Base-by-base conservation (phyloP, 768 basidiomycete species). In the Lentinula aciculospora region DNA sequence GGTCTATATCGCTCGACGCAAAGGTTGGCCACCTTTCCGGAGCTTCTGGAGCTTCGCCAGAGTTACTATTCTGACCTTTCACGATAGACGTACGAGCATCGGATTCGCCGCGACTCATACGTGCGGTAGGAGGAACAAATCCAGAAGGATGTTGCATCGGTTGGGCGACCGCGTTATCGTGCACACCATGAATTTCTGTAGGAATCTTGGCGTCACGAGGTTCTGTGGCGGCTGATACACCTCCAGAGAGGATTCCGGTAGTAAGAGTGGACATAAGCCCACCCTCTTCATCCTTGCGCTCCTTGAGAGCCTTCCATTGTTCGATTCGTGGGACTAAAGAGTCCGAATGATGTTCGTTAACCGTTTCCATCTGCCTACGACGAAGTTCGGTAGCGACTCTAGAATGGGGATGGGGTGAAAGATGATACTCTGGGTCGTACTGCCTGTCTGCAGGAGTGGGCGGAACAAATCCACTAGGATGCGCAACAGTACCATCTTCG, bases 381-480 rank as follows among this genome's bases (percentile, higher is more conserved):
- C 58, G 58, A n/a, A 42, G 29, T 32, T 54, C 39, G 23, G 48
- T 19, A 9, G 57, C 57, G 25, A 50, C 47, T 32, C 47, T 61
- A 25, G 51, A 36, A 9, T 36, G 48, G 3, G 40, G 48, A 51
- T 53, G 53, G 36, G 51, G 29, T 10, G 56, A 50, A 10, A 49
- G 48, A 55, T 50, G 39, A 31, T 53, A 64, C 56, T 46, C 64
- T 67, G 64, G 60, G 49, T 57, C 56, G 28, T 54, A 56, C 23
- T 76, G 78, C 8, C 71, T 72, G 48, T 73, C 61, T 34, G 67
- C 65, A 29, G 76, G 70, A 1, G 76, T 78, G 2, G 76, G 76
- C 1, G 76, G 76, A 9, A 72, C 68, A 61, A 76, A 79, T 1
- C 77, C 77, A 29, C 74, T 75, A 1, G 76, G 69, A 49, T 76